Percentiles rank a stretch among this genome's conserved stretches.
Evolutionary conservation across 768 basidiomycete genomes (phyloP).

Genomic region (Vishniacozyma victoriae): DNA sequence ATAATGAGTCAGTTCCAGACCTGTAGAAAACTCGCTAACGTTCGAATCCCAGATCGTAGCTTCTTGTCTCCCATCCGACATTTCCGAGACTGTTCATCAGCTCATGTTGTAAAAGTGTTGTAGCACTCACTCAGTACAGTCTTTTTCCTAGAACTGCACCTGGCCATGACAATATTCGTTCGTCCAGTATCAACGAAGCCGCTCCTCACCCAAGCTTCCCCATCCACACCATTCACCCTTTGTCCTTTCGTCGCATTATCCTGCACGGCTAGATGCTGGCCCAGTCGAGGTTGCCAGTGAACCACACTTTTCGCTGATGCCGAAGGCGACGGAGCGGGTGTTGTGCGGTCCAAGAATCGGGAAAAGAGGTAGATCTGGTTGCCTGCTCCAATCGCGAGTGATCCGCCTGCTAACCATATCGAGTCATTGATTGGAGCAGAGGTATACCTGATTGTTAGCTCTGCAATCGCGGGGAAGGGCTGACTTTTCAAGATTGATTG

Average conservation of each 20-base stretch:
- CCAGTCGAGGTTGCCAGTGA: constrained; percentile 62
- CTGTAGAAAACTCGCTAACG: constrained; percentile 86
- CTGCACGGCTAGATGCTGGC: constrained; percentile 17
- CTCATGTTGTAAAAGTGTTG: neutral
- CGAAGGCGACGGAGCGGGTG: constrained; percentile 14
- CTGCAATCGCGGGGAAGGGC: constrained; percentile 23
- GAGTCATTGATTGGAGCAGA: constrained; percentile 78
- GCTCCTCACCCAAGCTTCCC: constrained; percentile 50
- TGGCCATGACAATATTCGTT: constrained; percentile 60
- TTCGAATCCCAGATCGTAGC: constrained; percentile 95
- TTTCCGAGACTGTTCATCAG: constrained; percentile 55
- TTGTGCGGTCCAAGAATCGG: constrained; percentile 40
- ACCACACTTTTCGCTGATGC: constrained; percentile 17
- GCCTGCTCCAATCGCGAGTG: constrained; percentile 71
- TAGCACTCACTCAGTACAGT: constrained; percentile 69
- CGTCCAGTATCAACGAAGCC: constrained; percentile 60
- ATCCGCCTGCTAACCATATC: constrained; percentile 81
- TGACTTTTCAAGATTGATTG: constrained; percentile 64
- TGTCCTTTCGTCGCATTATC: neutral
- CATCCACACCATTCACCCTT: constrained; percentile 6
- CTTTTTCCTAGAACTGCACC: constrained; percentile 87
- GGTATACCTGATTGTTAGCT: constrained; percentile 55
- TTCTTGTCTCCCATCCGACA: constrained; percentile 59
- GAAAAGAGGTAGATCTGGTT: constrained; percentile 79
- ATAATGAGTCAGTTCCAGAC: constrained; percentile 66